Conservation (phyloP, 345 rosid genomes). For the Ailanthus altissimus region DNA sequence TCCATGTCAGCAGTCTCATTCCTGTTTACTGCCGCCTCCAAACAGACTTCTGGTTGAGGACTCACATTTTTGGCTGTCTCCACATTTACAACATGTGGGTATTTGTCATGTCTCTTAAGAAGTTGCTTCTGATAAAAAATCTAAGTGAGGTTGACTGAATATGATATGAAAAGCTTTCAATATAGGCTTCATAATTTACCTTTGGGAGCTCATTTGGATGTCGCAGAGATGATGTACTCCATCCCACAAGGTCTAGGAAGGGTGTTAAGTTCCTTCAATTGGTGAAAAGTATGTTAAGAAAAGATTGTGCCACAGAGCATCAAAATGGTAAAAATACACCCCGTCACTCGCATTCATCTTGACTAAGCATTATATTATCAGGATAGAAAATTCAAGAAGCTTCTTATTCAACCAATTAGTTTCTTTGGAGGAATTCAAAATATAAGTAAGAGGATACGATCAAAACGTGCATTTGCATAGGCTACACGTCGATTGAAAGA, state of each 20-base stretch:
- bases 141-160: slow-evolving; percentile 14
- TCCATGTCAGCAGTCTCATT: slow-evolving; percentile 46
- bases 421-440: background rate
- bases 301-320: background rate
- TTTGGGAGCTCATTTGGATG: slow-evolving; percentile 66
- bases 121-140: slow-evolving; percentile 45
- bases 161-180: slow-evolving; percentile 5
- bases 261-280: slow-evolving; percentile 52
- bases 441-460: slow-evolving; percentile 62
- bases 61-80: slow-evolving; percentile 31
- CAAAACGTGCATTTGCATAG: slow-evolving; percentile 77
- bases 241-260: slow-evolving; percentile 71
- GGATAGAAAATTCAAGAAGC: slow-evolving; percentile 5
- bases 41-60: slow-evolving; percentile 35
- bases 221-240: slow-evolving; percentile 91
- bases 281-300: background rate
- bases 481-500: slow-evolving; percentile 75
- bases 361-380: background rate
- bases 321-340: background rate
- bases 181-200: slow-evolving; percentile 37
- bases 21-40: slow-evolving; percentile 28
- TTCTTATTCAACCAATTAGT: slow-evolving; percentile 3
- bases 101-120: slow-evolving; percentile 44
- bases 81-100: slow-evolving; percentile 63
- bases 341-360: background rate